These are phyloP conservation scores for Croton setiger DNA, from an alignment of 441 rosid species.

Conservation along the genomic window DNA sequence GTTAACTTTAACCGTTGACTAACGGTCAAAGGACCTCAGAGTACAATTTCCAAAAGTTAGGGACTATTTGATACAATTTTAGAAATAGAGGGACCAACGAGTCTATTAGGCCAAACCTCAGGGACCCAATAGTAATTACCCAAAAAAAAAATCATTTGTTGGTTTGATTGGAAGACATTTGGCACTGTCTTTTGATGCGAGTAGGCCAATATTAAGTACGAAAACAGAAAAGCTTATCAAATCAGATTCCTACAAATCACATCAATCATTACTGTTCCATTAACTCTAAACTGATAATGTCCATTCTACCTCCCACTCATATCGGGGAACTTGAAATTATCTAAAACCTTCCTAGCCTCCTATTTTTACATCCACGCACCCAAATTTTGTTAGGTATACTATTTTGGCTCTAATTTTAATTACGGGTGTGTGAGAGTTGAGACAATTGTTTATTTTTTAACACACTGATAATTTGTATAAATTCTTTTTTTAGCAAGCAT, in stretches of 20 bases:
- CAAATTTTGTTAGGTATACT: no score
- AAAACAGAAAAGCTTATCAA: not conserved
- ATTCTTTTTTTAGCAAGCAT: no score
- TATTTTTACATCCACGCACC: not conserved
- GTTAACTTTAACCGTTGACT: no score
- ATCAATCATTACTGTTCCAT: not conserved
- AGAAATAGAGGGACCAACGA: no score
- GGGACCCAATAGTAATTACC: no score
- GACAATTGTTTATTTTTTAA: no score
- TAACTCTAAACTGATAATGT: not conserved
- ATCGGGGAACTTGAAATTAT: not conserved
- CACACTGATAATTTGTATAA: no score
- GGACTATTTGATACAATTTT: no score
- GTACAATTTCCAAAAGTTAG: no score
- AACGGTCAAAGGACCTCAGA: no score
- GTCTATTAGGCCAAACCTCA: no score
- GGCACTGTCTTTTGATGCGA: not conserved
- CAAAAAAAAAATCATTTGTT: not conserved
- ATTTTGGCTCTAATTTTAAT: not conserved
- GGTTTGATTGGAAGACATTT: not conserved
- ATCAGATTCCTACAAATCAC: constrained; percentile 2
- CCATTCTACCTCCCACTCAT: not conserved
- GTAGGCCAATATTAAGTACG: not conserved
- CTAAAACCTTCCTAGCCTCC: not conserved
- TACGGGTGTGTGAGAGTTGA: no score